These are phyloP conservation scores for Lactarius pseudohatsudake DNA, from an alignment of 768 basidiomycete species.

Conservation along the genomic window DNA sequence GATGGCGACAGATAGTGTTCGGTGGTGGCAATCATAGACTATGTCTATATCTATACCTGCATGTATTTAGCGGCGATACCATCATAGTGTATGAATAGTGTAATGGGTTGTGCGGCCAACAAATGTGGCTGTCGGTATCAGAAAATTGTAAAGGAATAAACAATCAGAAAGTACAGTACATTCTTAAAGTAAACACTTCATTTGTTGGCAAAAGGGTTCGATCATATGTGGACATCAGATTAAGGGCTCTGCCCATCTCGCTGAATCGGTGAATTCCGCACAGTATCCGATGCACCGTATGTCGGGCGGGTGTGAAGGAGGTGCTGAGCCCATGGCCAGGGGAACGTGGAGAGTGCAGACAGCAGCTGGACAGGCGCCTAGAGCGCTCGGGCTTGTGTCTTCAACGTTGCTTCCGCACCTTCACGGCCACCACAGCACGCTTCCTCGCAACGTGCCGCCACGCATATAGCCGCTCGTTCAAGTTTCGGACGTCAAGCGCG, in stretches of 20 bases:
- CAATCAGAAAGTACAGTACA: background rate
- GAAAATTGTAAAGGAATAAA: background rate
- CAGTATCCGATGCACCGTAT: background rate
- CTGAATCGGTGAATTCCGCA: background rate
- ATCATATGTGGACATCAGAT: background rate
- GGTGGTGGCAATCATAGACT: background rate
- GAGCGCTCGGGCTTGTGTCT: background rate
- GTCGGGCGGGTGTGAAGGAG: background rate
- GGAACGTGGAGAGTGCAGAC: background rate
- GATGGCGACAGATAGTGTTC: background rate
- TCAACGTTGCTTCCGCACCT: background rate
- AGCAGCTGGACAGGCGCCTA: background rate
- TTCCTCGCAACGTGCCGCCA: background rate
- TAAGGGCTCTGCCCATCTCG: background rate
- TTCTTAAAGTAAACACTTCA: background rate
- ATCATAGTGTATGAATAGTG: slow-evolving; percentile 2
- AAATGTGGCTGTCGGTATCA: background rate
- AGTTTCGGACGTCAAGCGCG: background rate
- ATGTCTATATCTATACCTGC: slow-evolving; percentile 4
- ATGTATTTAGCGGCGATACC: slow-evolving; percentile 14
- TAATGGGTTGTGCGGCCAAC: background rate
- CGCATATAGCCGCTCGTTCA: background rate
- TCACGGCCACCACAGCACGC: background rate
- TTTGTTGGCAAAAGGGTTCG: no score
- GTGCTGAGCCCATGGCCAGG: background rate